Evolutionary conservation across 192 early-diverging fungal genomes (phyloP).

Genomic region (Coemansia guatemalensis): DNA sequence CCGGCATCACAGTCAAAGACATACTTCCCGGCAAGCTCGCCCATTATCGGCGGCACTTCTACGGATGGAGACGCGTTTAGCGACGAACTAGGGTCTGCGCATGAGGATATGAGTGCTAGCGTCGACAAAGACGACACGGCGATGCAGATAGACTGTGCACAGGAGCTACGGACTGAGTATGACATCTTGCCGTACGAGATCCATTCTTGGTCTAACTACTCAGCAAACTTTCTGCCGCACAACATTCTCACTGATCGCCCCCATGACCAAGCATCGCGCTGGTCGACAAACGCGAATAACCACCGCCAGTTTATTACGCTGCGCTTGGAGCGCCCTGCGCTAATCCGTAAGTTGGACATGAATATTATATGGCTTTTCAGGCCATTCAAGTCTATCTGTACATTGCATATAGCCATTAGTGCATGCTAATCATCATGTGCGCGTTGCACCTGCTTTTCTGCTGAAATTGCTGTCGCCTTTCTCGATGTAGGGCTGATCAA

Average conservation of each 20-base stretch:
- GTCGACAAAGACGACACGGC: not conserved
- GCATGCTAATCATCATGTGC: too few species aligned
- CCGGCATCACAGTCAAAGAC: constrained; percentile 22
- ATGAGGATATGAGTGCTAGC: not conserved
- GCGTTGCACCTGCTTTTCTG: too few species aligned
- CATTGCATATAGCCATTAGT: too few species aligned
- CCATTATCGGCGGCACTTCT: constrained; percentile 19
- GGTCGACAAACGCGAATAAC: constrained; percentile 84
- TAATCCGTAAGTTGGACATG: constrained; percentile 68
- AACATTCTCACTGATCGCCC: constrained; percentile 84
- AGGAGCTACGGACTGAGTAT: constrained; percentile 46
- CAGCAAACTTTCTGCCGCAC: constrained; percentile 80
- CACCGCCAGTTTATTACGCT: constrained; percentile 92
- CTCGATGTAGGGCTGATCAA: constrained; percentile 61
- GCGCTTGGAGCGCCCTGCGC: constrained; percentile 77
- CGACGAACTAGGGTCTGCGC: not conserved
- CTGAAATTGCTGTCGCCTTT: constrained; percentile 12
- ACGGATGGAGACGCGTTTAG: constrained; percentile 4
- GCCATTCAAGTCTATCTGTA: too few species aligned
- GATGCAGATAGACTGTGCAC: constrained; percentile 10
- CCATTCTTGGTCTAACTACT: constrained; percentile 77
- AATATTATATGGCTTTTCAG: too few species aligned
- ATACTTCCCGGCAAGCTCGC: constrained; percentile 30
- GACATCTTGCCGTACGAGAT: constrained; percentile 62
- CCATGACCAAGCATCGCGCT: constrained; percentile 85